Base-by-base conservation (phyloP, 1,139 yeast genomes). In the Pneumocystis sp. region DNA sequence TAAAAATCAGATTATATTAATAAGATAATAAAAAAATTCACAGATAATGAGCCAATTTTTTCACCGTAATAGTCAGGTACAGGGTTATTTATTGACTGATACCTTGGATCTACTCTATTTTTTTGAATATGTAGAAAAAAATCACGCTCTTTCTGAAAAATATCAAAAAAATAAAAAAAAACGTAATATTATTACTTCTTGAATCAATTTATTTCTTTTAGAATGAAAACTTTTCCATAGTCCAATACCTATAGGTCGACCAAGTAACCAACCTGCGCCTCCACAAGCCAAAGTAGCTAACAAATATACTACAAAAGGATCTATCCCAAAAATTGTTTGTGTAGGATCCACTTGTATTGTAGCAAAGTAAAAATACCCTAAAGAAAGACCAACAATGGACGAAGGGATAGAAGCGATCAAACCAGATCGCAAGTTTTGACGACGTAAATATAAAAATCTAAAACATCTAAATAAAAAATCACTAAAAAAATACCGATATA, bases 11-110 rank as follows among this genome's bases (percentile, higher is more conserved):
- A 8, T 25, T 50, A 50, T 50, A 50, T 37, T 50, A 50, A 50
- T 12, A 50, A 12, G 8, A 50, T 44, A 50, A 10, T 8, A 50
- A 50, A 40, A 15, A 25, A 44, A 44, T n/a, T n/a, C 6, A 50
- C 57, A 50, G 57, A 50, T 50, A 50, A 7, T 61, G 95, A 86
- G 67, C 90, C 89, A 69, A 93, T 91, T 76, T 89, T 88, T 77
- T 93, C 98, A 44, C 98, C 98, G 74, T 93, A 93, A 77, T 90
- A 95, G 75, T 93, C 98, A 25, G 97, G 97, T 61, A 93, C 96
- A 12, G 97, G 98, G 76, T 93, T 93, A 68, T 93, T 83, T 76
- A 89, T 86, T 72, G 91, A 85, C 77, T 90, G 96, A 65, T 89
- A 85, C n/a, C 91, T 82, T 15, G 98, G 96, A 76, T 93, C 96